Conservation (phyloP, 495 filamentous ascomycete genomes). For the Choiromyces venosus region DNA sequence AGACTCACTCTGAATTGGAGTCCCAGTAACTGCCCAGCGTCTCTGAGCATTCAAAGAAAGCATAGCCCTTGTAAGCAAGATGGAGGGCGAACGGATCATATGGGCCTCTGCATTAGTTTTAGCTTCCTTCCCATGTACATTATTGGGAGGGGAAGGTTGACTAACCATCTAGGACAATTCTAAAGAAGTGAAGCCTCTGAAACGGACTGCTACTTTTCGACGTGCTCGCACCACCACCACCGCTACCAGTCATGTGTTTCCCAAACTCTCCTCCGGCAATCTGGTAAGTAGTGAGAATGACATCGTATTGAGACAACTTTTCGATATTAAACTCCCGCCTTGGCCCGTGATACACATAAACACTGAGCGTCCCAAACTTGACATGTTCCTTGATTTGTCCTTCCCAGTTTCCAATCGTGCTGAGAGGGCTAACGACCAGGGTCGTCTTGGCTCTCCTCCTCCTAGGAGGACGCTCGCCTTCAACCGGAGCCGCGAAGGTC, state of each 20-base stretch:
- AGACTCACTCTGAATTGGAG: slow-evolving; percentile 44
- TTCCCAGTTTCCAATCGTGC: slow-evolving; percentile 87
- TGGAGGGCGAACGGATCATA: slow-evolving; percentile 78
- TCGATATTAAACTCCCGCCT: slow-evolving; percentile 62
- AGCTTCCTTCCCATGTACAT: not conserved
- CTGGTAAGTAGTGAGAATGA: slow-evolving; percentile 88
- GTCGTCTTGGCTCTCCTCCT: slow-evolving; percentile 67
- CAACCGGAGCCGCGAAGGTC: slow-evolving; percentile 50
- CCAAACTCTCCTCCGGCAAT: slow-evolving; percentile 74
- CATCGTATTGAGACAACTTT: slow-evolving; percentile 65
- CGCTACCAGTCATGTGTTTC: slow-evolving; percentile 54
- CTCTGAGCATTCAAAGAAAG: slow-evolving; percentile 73
- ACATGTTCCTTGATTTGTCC: slow-evolving; percentile 81
- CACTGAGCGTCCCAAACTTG: slow-evolving; percentile 51
- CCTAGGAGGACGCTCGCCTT: slow-evolving; percentile 36
- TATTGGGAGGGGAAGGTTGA: not conserved
- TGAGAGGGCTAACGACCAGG: slow-evolving; percentile 83
- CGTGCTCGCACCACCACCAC: not conserved
- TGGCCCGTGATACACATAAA: slow-evolving; percentile 78
- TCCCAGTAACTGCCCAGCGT: slow-evolving; percentile 89
- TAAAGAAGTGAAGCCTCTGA: slow-evolving; percentile 78
- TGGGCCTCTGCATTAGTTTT: slow-evolving; percentile 59
- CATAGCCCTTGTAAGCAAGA: slow-evolving; percentile 74
- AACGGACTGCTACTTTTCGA: slow-evolving; percentile 57
- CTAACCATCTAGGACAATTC: slow-evolving; percentile 77